phyloP scores from a whole-genome alignment of 2,329 filamentous ascomycete species.

The Xylaria multiplex region DNA sequence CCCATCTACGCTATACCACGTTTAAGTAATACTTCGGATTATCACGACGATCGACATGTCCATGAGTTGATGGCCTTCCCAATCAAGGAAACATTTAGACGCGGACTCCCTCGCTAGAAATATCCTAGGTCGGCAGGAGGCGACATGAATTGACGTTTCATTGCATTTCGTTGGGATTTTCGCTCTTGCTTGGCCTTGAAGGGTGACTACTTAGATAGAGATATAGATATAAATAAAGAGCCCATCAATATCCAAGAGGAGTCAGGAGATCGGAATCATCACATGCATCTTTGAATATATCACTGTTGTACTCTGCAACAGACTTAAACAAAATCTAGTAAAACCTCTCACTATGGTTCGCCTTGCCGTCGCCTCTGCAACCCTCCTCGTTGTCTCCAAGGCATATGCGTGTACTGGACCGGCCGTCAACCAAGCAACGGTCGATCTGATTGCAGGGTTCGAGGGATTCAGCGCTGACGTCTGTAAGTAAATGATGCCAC shows the following conservation, averaged over 20 bases:
- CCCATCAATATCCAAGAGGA: not conserved
- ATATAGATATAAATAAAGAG: not conserved
- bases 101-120: not conserved
- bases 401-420: slow-evolving; percentile 15
- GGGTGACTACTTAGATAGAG: not conserved
- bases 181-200: not conserved
- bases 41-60: slow-evolving; percentile 1
- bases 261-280: not conserved
- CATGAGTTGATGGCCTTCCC: slow-evolving; percentile 8
- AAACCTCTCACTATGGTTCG: slow-evolving; percentile 19
- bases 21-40: slow-evolving; percentile 7
- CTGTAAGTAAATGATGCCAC: slow-evolving; percentile 14
- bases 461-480: slow-evolving; percentile 25
- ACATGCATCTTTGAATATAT: not conserved
- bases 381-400: slow-evolving; percentile 11
- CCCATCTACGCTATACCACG: not conserved
- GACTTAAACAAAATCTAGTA: not conserved
- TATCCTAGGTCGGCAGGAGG: not conserved
- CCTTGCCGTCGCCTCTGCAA: not conserved
- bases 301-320: not conserved
- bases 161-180: not conserved
- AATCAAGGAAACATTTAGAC: not conserved
- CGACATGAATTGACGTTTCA: not conserved
- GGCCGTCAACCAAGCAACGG: slow-evolving; percentile 22
- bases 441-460: slow-evolving; percentile 22